Percentiles rank a stretch among this genome's conserved stretches.
These are phyloP conservation scores for Lasiodiplodia sp. DNA, from an alignment of 2,329 filamentous ascomycete genomes.

Conservation along the genomic window DNA sequence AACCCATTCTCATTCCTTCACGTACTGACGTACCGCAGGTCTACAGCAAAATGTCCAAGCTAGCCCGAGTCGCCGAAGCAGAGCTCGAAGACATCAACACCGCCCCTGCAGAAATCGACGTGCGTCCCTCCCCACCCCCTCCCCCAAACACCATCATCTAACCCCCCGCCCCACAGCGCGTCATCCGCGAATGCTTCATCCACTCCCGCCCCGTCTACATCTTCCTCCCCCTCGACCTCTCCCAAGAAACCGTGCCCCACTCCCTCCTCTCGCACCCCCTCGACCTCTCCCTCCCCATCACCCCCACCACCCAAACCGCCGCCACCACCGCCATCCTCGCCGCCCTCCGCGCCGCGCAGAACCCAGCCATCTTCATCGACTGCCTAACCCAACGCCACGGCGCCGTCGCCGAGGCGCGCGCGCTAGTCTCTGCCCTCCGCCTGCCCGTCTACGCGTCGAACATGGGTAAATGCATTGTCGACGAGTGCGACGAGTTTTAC, in stretches of 20 bases:
- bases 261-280: constrained; percentile 47
- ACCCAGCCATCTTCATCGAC: constrained; percentile 50
- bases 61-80: constrained; percentile 49
- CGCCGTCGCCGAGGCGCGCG: constrained; percentile 42
- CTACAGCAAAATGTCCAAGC: constrained; percentile 50
- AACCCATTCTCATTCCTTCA: too few species aligned
- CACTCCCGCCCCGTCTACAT: constrained; percentile 54
- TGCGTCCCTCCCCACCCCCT: background rate
- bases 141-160: background rate
- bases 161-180: constrained; percentile 36
- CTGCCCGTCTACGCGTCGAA: constrained; percentile 50
- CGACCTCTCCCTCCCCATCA: constrained; percentile 41
- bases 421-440: constrained; percentile 44
- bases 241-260: constrained; percentile 42
- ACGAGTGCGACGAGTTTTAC: constrained; percentile 50
- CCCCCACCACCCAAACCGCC: constrained; percentile 38
- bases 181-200: constrained; percentile 52
- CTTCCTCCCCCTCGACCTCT: constrained; percentile 54
- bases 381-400: constrained; percentile 49
- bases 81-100: constrained; percentile 50
- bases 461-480: constrained; percentile 54
- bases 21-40: constrained; percentile 34
- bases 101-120: constrained; percentile 52
- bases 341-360: constrained; percentile 44
- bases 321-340: constrained; percentile 45